Evolutionary conservation across 106 monocot genomes (phyloP), one percentile per base, ranked within the genome.

Genomic region (Acorus calamus): DNA sequence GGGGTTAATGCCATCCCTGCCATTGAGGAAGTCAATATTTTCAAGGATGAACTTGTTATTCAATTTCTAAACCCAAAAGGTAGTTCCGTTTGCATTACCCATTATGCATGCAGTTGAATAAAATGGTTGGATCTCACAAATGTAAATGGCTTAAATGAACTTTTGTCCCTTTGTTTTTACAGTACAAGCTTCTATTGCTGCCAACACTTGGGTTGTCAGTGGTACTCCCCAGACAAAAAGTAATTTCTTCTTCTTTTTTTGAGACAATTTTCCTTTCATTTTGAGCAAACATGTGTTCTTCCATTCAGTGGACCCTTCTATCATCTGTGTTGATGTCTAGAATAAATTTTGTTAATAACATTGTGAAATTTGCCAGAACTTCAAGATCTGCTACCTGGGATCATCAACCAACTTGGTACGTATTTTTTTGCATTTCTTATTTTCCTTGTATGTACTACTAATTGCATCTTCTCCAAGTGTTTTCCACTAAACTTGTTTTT

Each of bases 201-300:
- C 69, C 58, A 69, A 69, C 50, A 69, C 69, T 1, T 69, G 69
- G 69, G 69, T 69, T 46, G 69, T 69, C 59, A 69, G 69, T 52
- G 69, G 69, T 5, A 10, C 69, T 47, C 69, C 69, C 50, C 69
- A 59, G 50, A 69, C 69, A 49, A 69, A 60, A 47, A 69, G 69
- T 69, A 69, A 10, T 69, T 9, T 48, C 48, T 28, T 48, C 12
- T 53, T 57, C 57, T 14, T 49, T n/a, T n/a, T 14, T 49, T 46
- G 56, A 28, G 28, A 28, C 28, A 28, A 28, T 28, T 28, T 28
- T 28, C 28, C 28, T 28, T 28, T 28, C 28, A 28, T 28, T 28
- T 28, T 28, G 28, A 28, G 28, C 28, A 28, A 28, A 28, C 28
- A 28, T 28, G 28, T 28, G 28, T 28, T 28, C 28, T 28, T 28